These are phyloP conservation scores for Tardiomyces digboiensis DNA, from an alignment of 1,139 yeast genomes.

Conservation along the genomic window DNA sequence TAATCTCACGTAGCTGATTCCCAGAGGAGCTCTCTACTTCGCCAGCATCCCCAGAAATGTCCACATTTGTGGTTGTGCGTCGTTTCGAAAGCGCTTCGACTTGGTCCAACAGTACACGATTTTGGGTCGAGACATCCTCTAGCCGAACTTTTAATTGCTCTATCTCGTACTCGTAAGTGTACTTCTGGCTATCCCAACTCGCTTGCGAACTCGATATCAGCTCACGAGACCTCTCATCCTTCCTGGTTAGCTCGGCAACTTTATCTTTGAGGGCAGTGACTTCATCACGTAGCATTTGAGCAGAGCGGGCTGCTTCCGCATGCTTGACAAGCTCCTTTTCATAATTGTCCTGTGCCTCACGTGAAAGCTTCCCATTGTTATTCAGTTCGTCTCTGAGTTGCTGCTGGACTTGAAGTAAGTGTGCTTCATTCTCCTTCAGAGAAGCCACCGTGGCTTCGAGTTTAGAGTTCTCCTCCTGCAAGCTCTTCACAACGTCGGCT, in stretches of 20 bases:
- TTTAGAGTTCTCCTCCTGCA: slow-evolving; percentile 1
- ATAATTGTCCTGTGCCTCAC: slow-evolving; percentile 46
- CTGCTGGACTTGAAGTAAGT: slow-evolving; percentile 12
- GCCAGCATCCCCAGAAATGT: slow-evolving; percentile 29
- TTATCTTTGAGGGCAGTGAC: slow-evolving; percentile 26
- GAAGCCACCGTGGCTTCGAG: slow-evolving; percentile 14
- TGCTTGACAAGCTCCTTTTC: slow-evolving; percentile 39
- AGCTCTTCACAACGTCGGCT: slow-evolving; percentile 3
- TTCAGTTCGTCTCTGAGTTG: slow-evolving; percentile 37
- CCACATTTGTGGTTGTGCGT: slow-evolving; percentile 17
- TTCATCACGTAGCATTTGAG: slow-evolving; percentile 31
- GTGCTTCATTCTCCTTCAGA: slow-evolving; percentile 25
- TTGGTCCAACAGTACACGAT: slow-evolving; percentile 2
- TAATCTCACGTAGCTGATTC: slow-evolving; percentile 36
- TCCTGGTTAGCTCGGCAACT: slow-evolving; percentile 28
- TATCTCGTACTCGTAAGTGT: slow-evolving; percentile 45
- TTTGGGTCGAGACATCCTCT: neutral
- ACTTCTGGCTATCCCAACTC: slow-evolving; percentile 36
- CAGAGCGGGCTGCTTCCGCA: slow-evolving; percentile 41
- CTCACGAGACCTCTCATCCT: slow-evolving; percentile 25
- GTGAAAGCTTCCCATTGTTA: slow-evolving; percentile 40
- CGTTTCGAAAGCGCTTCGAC: slow-evolving; percentile 4
- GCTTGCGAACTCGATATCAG: slow-evolving; percentile 29
- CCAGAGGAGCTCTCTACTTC: too few species aligned
- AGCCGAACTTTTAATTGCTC: slow-evolving; percentile 28